Evolutionary conservation across 108 stramenopile genomes (phyloP), one percentile per base, ranked within the genome.

Genomic region (Nitzschia putrida): DNA sequence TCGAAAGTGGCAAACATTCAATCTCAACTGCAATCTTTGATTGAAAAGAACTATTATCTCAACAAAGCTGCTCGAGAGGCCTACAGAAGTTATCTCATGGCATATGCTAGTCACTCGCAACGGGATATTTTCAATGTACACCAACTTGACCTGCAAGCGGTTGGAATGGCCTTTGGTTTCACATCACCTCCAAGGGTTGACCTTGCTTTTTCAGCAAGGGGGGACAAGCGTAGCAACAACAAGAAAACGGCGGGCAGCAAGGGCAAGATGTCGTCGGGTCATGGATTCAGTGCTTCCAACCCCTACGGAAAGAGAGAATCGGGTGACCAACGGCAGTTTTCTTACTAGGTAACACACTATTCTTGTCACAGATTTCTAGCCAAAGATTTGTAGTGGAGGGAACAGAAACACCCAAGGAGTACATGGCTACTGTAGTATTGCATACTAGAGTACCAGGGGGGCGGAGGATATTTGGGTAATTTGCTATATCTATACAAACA

Each of bases 31-130:
- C 86, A 95, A 64, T 74, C 91, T 41, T 84, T 99, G 64, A 92
- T 99, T 66, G 96, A 97, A 78, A 98, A 93, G 88, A 98, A 99
- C 82, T 98, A 98, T 76, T 98, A 98, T 83, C 77, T 99, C 72
- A 97, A 98, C 82, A 88, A 89, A 59, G 83, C 94, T 8, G 98
- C 98, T 10, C 74, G 90, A 53, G 99, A 99, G 74, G 99, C 98
- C 5, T 99, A 98, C 74, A 77, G 97, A 38, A 90, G 92, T 40
- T 99, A 98, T 78, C 78, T 99, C 42, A 73, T 98, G 61, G 94
- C 97, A 9, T 99, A 99, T 81, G 94, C 98, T 11, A 93, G 91
- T 65, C 99, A 99, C 80, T 88, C 95, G 29, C 94, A 95, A 67
- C 88, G 98, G 55, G 96, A 98, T 72, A 97, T 99, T 61, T 99